Evolutionary conservation across 805 yeast genomes (phyloP).

Genomic region (Candida gorgasii): DNA sequence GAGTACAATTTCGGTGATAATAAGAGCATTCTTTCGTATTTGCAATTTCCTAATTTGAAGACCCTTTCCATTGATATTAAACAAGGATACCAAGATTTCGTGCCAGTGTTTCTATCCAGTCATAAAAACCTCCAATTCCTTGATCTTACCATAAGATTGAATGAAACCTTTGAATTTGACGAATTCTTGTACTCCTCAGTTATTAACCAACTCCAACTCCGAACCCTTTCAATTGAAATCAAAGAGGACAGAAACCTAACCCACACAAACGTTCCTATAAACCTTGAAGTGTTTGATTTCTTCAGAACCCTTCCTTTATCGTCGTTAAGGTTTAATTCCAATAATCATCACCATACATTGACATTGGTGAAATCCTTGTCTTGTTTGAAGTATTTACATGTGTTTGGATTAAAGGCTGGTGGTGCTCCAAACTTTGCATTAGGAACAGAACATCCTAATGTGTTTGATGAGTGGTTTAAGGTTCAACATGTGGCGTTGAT

Average conservation of each 20-base stretch:
- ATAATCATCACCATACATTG: constrained; percentile 19
- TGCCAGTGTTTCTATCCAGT: constrained; percentile 31
- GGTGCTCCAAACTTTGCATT: constrained; percentile 56
- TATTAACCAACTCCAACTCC: constrained; percentile 19
- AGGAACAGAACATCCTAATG: constrained; percentile 53
- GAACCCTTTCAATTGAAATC: constrained; percentile 41
- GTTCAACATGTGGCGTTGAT: constrained; percentile 54
- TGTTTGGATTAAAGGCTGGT: constrained; percentile 52
- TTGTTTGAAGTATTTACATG: constrained; percentile 36
- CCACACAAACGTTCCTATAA: constrained; percentile 28
- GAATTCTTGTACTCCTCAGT: constrained; percentile 20
- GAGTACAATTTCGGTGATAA: constrained; percentile 36
- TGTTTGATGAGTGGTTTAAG: constrained; percentile 58
- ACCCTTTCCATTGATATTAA: constrained; percentile 40
- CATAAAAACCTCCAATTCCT: constrained; percentile 27
- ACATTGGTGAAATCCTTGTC: constrained; percentile 25
- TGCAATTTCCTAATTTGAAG: constrained; percentile 22
- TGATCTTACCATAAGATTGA: constrained; percentile 44
- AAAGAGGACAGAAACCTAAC: constrained; percentile 37
- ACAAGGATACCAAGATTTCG: constrained; percentile 43
- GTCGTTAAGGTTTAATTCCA: constrained; percentile 43
- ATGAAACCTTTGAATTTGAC: constrained; percentile 25
- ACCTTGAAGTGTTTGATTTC: constrained; percentile 7
- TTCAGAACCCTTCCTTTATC: constrained; percentile 21
- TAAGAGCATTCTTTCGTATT: constrained; percentile 4